Conservation (phyloP, 2,329 filamentous ascomycete genomes). For the Aspergillus vadensis region DNA sequence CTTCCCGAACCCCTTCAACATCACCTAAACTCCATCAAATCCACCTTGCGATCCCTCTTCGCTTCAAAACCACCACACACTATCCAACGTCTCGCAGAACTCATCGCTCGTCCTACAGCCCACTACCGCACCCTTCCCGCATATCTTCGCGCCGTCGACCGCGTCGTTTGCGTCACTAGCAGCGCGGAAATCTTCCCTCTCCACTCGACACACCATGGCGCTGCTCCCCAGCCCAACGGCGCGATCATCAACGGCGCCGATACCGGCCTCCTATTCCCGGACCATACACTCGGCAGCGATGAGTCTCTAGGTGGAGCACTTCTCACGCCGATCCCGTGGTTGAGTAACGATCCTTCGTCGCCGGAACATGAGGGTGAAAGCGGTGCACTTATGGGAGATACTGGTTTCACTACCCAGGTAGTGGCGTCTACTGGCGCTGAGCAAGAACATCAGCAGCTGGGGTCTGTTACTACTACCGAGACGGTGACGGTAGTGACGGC, state of each 20-base stretch:
- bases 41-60: constrained; percentile 68
- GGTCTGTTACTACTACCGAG: not conserved
- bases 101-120: constrained; percentile 71
- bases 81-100: constrained; percentile 86
- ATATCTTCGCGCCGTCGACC: constrained; percentile 87
- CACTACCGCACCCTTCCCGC: constrained; percentile 81
- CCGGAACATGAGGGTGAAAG: constrained; percentile 28
- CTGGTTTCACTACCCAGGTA: not conserved
- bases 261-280: constrained; percentile 39
- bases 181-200: constrained; percentile 79
- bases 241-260: constrained; percentile 39
- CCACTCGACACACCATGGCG: constrained; percentile 37
- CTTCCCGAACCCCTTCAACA: constrained; percentile 66
- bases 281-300: constrained; percentile 68
- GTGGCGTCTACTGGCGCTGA: not conserved
- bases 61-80: constrained; percentile 80
- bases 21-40: constrained; percentile 62
- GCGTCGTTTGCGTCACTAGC: constrained; percentile 87
- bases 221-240: constrained; percentile 56
- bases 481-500: constrained; percentile 15
- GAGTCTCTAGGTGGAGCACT: constrained; percentile 87
- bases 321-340: constrained; percentile 92
- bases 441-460: not conserved
- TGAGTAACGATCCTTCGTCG: constrained; percentile 49
- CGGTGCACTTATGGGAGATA: not conserved